Base-by-base conservation (phyloP, 2,329 filamentous ascomycete genomes). In the Trichoderma atrobrunneum region DNA sequence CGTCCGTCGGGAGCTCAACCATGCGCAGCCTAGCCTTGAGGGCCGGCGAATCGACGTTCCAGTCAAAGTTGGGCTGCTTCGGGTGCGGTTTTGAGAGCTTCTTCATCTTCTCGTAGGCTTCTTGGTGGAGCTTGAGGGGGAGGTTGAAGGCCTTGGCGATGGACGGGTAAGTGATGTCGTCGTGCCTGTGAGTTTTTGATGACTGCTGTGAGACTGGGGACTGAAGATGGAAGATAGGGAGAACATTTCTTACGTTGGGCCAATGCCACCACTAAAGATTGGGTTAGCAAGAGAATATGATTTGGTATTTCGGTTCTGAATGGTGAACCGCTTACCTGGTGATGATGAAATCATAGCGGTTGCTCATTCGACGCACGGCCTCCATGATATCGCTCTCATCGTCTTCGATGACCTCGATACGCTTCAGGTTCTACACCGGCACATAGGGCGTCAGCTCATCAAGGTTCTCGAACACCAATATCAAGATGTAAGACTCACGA, bases 91-190 rank as follows among this genome's bases (percentile, higher is more conserved):
- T 92, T 34, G 92, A 93, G 10, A 97, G 86, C 73, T 84, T 86
- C 83, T 93, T 95, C 96, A 98, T 98, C 78, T 91, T 90, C 75
- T 89, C 87, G 76, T 92, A 92, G 0, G 95, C 91, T 72, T 89
- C 88, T 57, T 93, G 84, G 84, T 98, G 93, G 32, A 97, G 87
- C 76, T 91, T 88, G 21, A 98, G 85, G 16, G 91, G 88, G 8
- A 98, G 86, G 57, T 85, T 84, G 80, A 98, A 98, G 8, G 95
- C 96, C 80, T 94, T 94, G 75, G 93, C 95, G 80, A 99, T 97
- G 51, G 94, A 95, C 79, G 93, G 87, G 84, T 99, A 99, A 30
- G 96, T 98, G 76, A 98, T 98, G 80, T 99, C 96, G 82, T 99
- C 96, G 85, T 98, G 95, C 71, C 93, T 97, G 56, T 4, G 11